phyloP scores from a whole-genome alignment of 2,329 filamentous ascomycete genomes.

The Cercospora beticola region DNA sequence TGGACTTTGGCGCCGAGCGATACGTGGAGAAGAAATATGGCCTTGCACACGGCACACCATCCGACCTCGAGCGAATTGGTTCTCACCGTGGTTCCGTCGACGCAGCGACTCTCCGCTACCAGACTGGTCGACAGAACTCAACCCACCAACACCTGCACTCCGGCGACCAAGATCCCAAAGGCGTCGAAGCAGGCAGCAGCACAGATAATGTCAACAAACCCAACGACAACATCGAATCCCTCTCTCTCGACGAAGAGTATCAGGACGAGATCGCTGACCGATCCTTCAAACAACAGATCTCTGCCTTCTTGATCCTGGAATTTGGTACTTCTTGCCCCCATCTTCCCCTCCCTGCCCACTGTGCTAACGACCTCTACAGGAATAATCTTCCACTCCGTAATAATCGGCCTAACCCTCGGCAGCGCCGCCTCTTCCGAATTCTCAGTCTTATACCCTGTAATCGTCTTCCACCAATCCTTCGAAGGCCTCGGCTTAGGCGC shows the following conservation, averaged over 20 bases:
- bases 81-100: conserved; percentile 27
- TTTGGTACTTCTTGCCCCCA: conserved; percentile 54
- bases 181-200: conserved; percentile 16
- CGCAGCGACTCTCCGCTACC: conserved; percentile 29
- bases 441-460: conserved; percentile 60
- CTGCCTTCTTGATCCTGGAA: conserved; percentile 87
- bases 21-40: conserved; percentile 53
- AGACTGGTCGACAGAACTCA: conserved; percentile 17
- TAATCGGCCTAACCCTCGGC: conserved; percentile 65
- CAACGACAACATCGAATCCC: conserved; percentile 14
- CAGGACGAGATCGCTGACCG: conserved; percentile 21
- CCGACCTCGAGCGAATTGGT: conserved; percentile 15
- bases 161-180: conserved; percentile 33
- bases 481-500: conserved; percentile 88
- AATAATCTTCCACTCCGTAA: conserved; percentile 57
- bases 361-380: conserved; percentile 37
- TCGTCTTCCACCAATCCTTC: conserved; percentile 89
- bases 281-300: conserved; percentile 72
- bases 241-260: conserved; percentile 26
- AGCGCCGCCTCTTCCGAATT: conserved; percentile 58
- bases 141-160: conserved; percentile 45
- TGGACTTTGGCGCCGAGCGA: conserved; percentile 53
- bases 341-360: background rate
- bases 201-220: background rate
- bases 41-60: conserved; percentile 33